These are phyloP conservation scores for Coprinopsis strossmayeri DNA, from an alignment of 768 basidiomycete genomes.

Conservation along the genomic window DNA sequence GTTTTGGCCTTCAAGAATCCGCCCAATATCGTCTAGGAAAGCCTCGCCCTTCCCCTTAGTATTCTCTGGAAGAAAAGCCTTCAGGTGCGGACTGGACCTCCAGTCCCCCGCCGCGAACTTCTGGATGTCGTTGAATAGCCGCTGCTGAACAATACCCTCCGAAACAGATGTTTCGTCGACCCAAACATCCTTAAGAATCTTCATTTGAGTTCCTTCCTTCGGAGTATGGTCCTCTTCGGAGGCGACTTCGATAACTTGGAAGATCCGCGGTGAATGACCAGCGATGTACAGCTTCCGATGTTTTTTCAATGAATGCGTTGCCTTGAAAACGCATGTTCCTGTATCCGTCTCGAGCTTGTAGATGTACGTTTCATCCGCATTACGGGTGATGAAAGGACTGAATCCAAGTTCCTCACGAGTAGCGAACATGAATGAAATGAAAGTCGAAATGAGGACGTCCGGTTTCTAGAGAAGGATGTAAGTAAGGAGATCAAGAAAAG, in stretches of 20 bases:
- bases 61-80: neutral
- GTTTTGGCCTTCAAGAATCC: too few species aligned
- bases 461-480: conserved; percentile 9
- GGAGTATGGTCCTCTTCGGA: neutral
- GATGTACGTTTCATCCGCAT: neutral
- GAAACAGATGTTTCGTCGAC: conserved; percentile 8
- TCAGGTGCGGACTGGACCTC: neutral
- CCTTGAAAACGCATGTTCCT: neutral
- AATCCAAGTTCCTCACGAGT: conserved; percentile 14
- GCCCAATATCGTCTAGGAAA: neutral
- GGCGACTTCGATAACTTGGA: neutral
- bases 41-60: neutral
- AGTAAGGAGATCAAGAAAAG: neutral
- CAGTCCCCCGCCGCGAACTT: neutral
- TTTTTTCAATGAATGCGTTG: neutral
- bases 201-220: neutral
- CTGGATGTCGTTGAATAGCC: neutral
- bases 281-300: conserved; percentile 1
- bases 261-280: conserved; percentile 7
- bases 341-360: neutral
- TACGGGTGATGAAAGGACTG: conserved; percentile 4
- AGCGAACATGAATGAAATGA: conserved; percentile 16
- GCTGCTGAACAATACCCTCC: conserved; percentile 11
- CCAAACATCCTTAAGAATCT: conserved; percentile 17
- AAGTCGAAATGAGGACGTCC: conserved; percentile 11